Evolutionary conservation across 2,329 filamentous ascomycete species (phyloP), one percentile per base, ranked within the genome.

Genomic region (Myotisia sp.): DNA sequence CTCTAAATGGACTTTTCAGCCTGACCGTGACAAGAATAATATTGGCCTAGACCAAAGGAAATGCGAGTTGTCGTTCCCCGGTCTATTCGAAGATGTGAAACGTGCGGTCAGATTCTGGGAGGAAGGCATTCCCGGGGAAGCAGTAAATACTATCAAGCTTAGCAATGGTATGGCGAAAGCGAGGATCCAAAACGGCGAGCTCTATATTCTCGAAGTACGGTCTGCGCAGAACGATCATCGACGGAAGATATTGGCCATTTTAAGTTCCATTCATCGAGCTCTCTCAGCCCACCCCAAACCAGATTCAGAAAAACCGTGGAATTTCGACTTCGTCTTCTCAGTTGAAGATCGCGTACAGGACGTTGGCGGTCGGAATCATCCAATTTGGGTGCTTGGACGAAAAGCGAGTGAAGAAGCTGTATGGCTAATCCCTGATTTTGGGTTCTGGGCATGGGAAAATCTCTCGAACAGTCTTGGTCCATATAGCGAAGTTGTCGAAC

Each of bases 361-460:
- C 41, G 52, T 57, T 6, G 51, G 51, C 4, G 52, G 48, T 20
- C 28, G 44, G 0, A 47, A 50, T 8, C 43, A 52, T 24, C 52
- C 62, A 9, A 37, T 66, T 3, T 63, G 64, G 64, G 56, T 56
- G 7, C 62, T 62, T 39, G 54, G 58, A 1, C 50, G 50, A n/a
- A 52, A 45, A 16, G 44, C 53, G 0, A 52, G 53, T 9, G 58
- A 64, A 34, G 49, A 57, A 26, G 52, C 59, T 1, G 54, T 59
- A 23, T 68, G 65, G 64, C 48, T 68, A 10, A 67, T 68, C 42
- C 64, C 65, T 0, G 65, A 68, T 42, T 68, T 68, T 46, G 64
- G 63, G 29, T 67, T 61, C 47, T 69, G 63, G 61, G 55, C 58
- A 3, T 67, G 62, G 63, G 60, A 63, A 7, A 55, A 56, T 20